phyloP scores from a whole-genome alignment of 2,329 filamentous ascomycete species.

The Diplodia sapinea region DNA sequence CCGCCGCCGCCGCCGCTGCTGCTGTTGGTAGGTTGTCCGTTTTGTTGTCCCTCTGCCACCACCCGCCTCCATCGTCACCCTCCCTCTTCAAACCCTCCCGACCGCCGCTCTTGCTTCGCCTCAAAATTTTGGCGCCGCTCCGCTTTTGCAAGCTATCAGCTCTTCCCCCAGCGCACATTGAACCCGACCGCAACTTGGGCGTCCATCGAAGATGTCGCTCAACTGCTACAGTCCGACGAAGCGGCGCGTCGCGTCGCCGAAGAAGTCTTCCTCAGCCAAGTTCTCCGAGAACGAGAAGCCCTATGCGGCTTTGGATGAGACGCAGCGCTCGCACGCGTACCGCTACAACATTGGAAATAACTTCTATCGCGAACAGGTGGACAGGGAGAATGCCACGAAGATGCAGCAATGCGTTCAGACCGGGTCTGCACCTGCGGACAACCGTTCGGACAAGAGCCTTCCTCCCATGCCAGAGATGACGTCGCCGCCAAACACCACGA shows the following conservation, averaged over 20 bases:
- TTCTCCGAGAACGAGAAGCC: conserved; percentile 8
- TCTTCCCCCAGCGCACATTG: background rate
- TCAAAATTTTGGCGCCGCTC: background rate
- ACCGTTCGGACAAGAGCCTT: background rate
- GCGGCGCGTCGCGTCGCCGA: conserved; percentile 19
- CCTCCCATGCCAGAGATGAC: background rate
- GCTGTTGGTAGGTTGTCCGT: background rate
- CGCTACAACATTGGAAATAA: conserved; percentile 21
- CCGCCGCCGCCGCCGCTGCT: background rate
- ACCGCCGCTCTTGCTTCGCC: background rate
- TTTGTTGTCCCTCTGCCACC: conserved; percentile 1
- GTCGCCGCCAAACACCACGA: conserved; percentile 35
- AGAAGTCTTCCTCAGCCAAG: conserved; percentile 8
- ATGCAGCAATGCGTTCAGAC: background rate
- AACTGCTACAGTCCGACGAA: conserved; percentile 27
- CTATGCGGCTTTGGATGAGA: conserved; percentile 11
- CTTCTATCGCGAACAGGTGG: conserved; percentile 21
- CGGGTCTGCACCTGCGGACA: background rate
- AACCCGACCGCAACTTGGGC: background rate
- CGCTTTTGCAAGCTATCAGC: background rate
- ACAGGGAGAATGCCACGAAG: conserved; percentile 3
- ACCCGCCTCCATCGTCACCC: conserved; percentile 2
- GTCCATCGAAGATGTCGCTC: conserved; percentile 18
- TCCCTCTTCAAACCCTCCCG: background rate
- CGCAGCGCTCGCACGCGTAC: conserved; percentile 18